phyloP scores from a whole-genome alignment of 768 basidiomycete genomes.

The Paxillus rubicundulus region DNA sequence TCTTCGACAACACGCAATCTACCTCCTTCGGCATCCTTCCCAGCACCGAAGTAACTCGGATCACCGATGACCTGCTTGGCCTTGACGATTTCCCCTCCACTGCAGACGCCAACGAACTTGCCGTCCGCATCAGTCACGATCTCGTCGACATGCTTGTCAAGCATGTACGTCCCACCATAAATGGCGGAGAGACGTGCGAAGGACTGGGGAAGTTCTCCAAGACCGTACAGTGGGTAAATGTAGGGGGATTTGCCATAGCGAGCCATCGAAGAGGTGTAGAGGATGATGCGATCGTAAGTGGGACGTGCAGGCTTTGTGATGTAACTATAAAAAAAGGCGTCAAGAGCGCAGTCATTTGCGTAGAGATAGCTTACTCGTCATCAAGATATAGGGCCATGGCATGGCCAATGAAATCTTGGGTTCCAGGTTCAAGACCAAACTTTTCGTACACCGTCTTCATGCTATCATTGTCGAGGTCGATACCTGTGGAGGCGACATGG shows the following conservation, averaged over 20 bases:
- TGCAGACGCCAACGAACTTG: slow-evolving; percentile 90
- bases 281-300: slow-evolving; percentile 90
- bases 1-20: slow-evolving; percentile 89
- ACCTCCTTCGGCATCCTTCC: slow-evolving; percentile 58
- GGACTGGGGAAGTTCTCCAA: slow-evolving; percentile 97
- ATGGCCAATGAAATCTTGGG: slow-evolving; percentile 98
- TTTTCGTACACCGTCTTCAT: slow-evolving; percentile 97
- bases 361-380: slow-evolving; percentile 70
- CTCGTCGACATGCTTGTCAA: slow-evolving; percentile 90
- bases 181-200: slow-evolving; percentile 98
- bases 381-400: slow-evolving; percentile 98
- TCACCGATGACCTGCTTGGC: slow-evolving; percentile 98
- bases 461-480: slow-evolving; percentile 84
- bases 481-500: slow-evolving; percentile 43
- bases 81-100: slow-evolving; percentile 87
- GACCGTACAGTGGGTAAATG: slow-evolving; percentile 98
- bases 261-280: slow-evolving; percentile 98
- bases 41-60: slow-evolving; percentile 93
- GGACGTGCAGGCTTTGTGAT: slow-evolving; percentile 88
- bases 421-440: slow-evolving; percentile 94
- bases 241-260: slow-evolving; percentile 99
- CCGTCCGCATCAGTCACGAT: slow-evolving; percentile 85
- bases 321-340: slow-evolving; percentile 59
- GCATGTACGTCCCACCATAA: slow-evolving; percentile 99
- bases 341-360: slow-evolving; percentile 3